Percentiles rank a stretch among this genome's conserved stretches.
Evolutionary conservation across 2,329 filamentous ascomycete species (phyloP).

Genomic region (Epichloe aotearoae): DNA sequence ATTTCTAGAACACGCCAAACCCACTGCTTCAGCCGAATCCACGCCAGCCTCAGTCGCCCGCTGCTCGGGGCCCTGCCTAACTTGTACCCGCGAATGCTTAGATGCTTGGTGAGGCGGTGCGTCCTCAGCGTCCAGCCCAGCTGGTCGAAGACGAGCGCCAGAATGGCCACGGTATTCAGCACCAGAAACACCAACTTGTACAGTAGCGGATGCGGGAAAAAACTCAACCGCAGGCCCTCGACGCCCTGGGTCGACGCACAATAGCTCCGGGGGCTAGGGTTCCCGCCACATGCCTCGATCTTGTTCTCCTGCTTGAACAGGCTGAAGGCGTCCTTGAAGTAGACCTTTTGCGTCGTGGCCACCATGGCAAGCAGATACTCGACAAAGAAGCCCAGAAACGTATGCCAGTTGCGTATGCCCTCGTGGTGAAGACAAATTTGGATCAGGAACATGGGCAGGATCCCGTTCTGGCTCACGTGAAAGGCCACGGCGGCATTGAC

Average conservation of each 20-base stretch:
- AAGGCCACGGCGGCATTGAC: conserved; percentile 25
- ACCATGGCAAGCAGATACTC: conserved; percentile 25
- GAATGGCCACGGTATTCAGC: conserved; percentile 23
- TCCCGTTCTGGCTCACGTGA: conserved; percentile 24
- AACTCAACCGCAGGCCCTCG: conserved; percentile 20
- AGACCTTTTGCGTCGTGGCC: conserved; percentile 22
- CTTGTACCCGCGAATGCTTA: conserved; percentile 18
- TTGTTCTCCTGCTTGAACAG: conserved; percentile 20
- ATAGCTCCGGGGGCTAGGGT: conserved; percentile 26
- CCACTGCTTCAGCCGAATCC: conserved; percentile 16
- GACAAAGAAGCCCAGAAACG: conserved; percentile 25
- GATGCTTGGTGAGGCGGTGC: conserved; percentile 18
- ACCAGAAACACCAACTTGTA: conserved; percentile 25
- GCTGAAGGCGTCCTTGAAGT: conserved; percentile 21
- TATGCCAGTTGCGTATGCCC: conserved; percentile 27
- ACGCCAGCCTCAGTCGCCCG: conserved; percentile 15
- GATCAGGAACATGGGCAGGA: conserved; percentile 24
- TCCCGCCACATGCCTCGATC: conserved; percentile 20
- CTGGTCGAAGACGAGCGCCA: conserved; percentile 21
- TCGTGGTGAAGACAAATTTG: conserved; percentile 26
- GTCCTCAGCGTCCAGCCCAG: conserved; percentile 24
- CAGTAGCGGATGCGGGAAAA: conserved; percentile 25
- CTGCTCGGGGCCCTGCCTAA: conserved; percentile 18
- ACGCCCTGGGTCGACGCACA: conserved; percentile 22
- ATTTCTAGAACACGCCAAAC: conserved; percentile 24